Evolutionary conservation across 2,329 filamentous ascomycete species (phyloP).

Genomic region (Tolypocladium album): DNA sequence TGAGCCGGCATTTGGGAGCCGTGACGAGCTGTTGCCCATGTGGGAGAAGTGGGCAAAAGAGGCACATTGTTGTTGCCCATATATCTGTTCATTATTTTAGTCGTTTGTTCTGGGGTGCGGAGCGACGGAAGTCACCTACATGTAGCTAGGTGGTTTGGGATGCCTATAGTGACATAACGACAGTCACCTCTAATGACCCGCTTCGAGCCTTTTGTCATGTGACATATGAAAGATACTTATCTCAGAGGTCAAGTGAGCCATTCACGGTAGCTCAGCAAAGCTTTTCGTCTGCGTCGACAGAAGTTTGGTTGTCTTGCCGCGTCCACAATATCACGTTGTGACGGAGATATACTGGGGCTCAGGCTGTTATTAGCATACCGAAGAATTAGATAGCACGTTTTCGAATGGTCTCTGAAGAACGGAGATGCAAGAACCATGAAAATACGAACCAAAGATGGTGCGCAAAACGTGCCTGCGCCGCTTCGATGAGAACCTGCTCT

Average conservation of each 20-base stretch:
- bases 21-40: neutral
- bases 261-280: neutral
- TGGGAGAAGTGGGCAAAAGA: neutral
- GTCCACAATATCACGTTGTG: neutral
- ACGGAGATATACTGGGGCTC: neutral
- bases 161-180: constrained; percentile 18
- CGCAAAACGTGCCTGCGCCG: neutral
- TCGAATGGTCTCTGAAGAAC: neutral
- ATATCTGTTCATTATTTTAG: constrained; percentile 15
- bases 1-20: constrained; percentile 1
- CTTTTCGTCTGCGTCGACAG: too few relatives aligned
- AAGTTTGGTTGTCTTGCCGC: neutral
- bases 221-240: neutral
- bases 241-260: neutral
- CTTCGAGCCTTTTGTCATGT: neutral
- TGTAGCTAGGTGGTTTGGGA: constrained; percentile 5
- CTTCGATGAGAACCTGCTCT: neutral
- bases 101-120: constrained; percentile 10
- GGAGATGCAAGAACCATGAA: neutral
- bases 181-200: constrained; percentile 6
- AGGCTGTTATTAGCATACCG: neutral
- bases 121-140: constrained; percentile 5
- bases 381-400: neutral
- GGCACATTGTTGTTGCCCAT: neutral
- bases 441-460: neutral